Conservation (phyloP, 495 filamentous ascomycete species). For the Neurospora sp. region DNA sequence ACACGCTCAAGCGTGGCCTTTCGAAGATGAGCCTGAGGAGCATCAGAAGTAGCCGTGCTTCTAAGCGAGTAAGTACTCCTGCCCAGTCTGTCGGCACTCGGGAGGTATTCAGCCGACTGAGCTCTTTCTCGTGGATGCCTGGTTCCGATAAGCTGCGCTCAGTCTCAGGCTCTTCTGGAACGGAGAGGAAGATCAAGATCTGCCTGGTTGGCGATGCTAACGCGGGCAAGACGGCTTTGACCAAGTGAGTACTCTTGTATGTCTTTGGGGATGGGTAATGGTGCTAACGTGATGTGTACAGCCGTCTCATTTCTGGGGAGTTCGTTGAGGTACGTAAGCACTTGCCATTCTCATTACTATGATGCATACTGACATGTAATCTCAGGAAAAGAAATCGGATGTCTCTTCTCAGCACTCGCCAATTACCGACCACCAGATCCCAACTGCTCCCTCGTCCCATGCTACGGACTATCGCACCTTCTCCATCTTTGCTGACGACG, state of each 20-base stretch:
- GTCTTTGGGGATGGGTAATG: not conserved
- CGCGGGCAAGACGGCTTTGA: constrained; percentile 16
- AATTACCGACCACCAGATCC: not conserved
- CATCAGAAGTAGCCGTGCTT: not conserved
- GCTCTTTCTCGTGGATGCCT: not conserved
- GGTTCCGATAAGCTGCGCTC: not conserved
- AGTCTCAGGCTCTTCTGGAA: not conserved
- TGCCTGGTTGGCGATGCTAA: constrained; percentile 11
- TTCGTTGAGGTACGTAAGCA: not conserved
- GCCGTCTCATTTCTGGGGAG: not conserved
- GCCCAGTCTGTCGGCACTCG: not conserved
- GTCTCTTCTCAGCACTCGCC: not conserved
- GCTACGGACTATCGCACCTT: constrained; percentile 9
- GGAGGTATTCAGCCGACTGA: constrained; percentile 4
- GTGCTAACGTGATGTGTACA: constrained; percentile 1
- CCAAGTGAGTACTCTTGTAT: not conserved
- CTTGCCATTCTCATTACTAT: no score
- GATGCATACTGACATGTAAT: not conserved
- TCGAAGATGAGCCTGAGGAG: constrained; percentile 1
- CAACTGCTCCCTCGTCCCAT: constrained; percentile 5
- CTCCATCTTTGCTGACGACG: constrained; percentile 2
- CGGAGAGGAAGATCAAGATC: constrained; percentile 11
- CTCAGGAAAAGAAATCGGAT: not conserved
- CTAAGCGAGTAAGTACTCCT: not conserved
- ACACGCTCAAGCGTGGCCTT: constrained; percentile 1